Conservation (phyloP, 2,329 filamentous ascomycete species). For the Alternaria sp. region DNA sequence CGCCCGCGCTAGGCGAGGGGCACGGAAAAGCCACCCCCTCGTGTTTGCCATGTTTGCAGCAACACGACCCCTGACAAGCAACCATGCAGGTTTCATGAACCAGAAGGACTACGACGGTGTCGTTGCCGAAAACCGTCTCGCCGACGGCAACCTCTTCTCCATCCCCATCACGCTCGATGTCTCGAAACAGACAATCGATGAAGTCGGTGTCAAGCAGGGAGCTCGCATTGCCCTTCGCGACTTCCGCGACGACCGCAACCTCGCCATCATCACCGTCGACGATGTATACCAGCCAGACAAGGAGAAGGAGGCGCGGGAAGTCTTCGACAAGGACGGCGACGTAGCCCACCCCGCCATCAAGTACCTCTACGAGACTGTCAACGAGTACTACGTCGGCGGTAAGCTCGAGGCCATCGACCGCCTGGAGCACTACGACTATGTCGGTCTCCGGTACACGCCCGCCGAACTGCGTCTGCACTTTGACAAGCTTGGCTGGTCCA, state of each 20-base stretch:
- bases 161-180: constrained; percentile 97
- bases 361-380: constrained; percentile 81
- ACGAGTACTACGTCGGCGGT: constrained; percentile 93
- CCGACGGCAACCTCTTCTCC: constrained; percentile 88
- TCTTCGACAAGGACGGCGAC: constrained; percentile 93
- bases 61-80: constrained; percentile 12
- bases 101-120: constrained; percentile 97
- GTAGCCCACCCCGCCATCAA: constrained; percentile 91
- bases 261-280: constrained; percentile 94
- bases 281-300: constrained; percentile 97
- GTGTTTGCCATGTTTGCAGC: constrained; percentile 39
- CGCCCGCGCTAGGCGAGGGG: constrained; percentile 18
- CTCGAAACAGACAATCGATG: constrained; percentile 76
- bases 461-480: constrained; percentile 96
- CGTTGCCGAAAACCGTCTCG: constrained; percentile 85
- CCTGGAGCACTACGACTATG: constrained; percentile 98
- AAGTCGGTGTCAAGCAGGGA: constrained; percentile 78
- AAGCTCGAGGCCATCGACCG: constrained; percentile 96
- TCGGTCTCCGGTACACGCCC: constrained; percentile 92
- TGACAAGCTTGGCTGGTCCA: constrained; percentile 98
- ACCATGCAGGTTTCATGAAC: constrained; percentile 83
- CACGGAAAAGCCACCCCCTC: constrained; percentile 29
- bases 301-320: constrained; percentile 90
- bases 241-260: constrained; percentile 93
- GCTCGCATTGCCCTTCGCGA: constrained; percentile 89